Conservation (phyloP, 805 yeast species). For the Candida incommunis region DNA sequence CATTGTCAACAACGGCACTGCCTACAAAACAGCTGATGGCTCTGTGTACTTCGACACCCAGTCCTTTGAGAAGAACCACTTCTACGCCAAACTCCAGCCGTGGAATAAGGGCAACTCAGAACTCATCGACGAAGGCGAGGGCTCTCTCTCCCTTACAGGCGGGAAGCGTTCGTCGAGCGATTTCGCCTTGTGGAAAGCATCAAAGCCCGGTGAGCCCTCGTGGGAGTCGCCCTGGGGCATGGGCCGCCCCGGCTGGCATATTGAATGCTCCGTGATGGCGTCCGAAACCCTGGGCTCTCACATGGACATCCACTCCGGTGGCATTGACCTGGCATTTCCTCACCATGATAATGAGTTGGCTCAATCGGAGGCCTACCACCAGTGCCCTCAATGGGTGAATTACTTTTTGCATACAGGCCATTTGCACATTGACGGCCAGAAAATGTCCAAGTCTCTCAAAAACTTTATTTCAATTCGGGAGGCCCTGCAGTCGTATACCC, state of each 20-base stretch:
- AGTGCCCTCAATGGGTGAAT: conserved; percentile 89
- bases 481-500: conserved; percentile 54
- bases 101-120: conserved; percentile 89
- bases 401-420: conserved; percentile 96
- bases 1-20: conserved; percentile 71
- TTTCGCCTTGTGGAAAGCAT: conserved; percentile 93
- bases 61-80: conserved; percentile 69
- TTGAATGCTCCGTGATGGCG: conserved; percentile 99
- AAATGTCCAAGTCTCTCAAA: conserved; percentile 90
- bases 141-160: conserved; percentile 47
- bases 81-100: conserved; percentile 92
- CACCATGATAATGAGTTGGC: conserved; percentile 98
- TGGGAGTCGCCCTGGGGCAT: conserved; percentile 96
- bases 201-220: conserved; percentile 93
- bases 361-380: conserved; percentile 86
- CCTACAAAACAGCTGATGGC: conserved; percentile 72
- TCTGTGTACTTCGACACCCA: conserved; percentile 92
- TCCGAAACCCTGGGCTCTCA: conserved; percentile 67
- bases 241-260: conserved; percentile 99
- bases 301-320: conserved; percentile 95
- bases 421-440: conserved; percentile 95
- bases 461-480: conserved; percentile 91
- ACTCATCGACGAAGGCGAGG: conserved; percentile 89
- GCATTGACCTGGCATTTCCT: conserved; percentile 94
- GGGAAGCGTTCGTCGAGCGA: conserved; percentile 69